These are phyloP conservation scores for Diutina rugosa DNA, from an alignment of 1,139 yeast species.

Conservation along the genomic window DNA sequence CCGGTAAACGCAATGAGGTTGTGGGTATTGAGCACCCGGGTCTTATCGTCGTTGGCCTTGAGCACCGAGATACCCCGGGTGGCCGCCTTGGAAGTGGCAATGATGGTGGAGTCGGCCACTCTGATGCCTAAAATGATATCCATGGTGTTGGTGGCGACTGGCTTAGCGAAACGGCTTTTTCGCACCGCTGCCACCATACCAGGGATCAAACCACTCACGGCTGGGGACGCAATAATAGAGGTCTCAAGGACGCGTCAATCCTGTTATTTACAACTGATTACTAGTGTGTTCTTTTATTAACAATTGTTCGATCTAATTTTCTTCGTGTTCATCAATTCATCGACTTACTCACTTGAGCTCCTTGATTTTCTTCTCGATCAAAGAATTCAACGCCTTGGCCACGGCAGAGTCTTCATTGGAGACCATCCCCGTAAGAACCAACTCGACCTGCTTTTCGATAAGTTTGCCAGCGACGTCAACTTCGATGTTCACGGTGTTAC, in stretches of 20 bases:
- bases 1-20: constrained; percentile 86
- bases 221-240: too few species aligned
- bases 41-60: constrained; percentile 81
- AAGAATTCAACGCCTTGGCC: constrained; percentile 28
- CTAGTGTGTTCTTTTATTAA: too few species aligned
- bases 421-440: constrained; percentile 43
- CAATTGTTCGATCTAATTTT: neutral
- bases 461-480: constrained; percentile 91
- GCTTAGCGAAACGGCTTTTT: neutral
- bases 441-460: constrained; percentile 70
- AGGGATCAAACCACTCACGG: neutral
- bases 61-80: constrained; percentile 88
- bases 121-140: constrained; percentile 83
- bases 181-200: neutral
- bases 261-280: too few species aligned
- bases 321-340: neutral
- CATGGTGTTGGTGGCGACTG: constrained; percentile 28
- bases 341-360: neutral
- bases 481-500: constrained; percentile 72
- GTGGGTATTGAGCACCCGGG: constrained; percentile 63
- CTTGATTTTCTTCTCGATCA: constrained; percentile 36
- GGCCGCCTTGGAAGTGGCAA: constrained; percentile 89
- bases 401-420: constrained; percentile 25
- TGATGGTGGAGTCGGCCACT: constrained; percentile 65
- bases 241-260: too few species aligned